Evolutionary conservation across 2,329 filamentous ascomycete species (phyloP).

Genomic region (Chaetomium strumarium): DNA sequence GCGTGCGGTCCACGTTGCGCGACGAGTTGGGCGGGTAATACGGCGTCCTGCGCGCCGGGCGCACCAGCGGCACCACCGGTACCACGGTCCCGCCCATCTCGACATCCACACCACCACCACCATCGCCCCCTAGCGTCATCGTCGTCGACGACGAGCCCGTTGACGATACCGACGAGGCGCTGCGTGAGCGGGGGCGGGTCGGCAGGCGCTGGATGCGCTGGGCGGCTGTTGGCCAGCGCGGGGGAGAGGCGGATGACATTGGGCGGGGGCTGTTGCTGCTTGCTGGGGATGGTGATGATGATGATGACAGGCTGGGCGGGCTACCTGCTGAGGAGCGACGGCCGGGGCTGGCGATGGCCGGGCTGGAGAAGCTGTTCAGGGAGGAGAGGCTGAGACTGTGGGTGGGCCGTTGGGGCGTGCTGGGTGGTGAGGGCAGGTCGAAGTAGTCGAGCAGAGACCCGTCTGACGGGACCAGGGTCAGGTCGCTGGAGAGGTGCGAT

Average conservation of each 20-base stretch:
- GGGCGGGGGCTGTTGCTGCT: neutral
- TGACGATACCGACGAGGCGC: conserved; percentile 4
- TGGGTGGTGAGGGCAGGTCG: conserved; percentile 20
- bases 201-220: conserved; percentile 12
- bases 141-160: neutral
- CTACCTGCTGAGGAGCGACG: neutral
- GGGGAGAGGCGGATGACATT: neutral
- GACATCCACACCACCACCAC: no score
- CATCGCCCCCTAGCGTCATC: neutral
- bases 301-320: neutral
- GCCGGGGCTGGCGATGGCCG: neutral
- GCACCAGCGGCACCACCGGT: neutral
- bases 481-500: neutral
- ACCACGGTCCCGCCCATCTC: neutral
- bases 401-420: conserved; percentile 13
- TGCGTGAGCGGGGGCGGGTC: conserved; percentile 5
- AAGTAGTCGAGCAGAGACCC: conserved; percentile 19
- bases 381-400: conserved; percentile 11
- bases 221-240: conserved; percentile 11
- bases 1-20: conserved; percentile 13
- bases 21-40: conserved; percentile 24
- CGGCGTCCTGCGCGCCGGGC: conserved; percentile 16
- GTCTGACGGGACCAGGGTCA: conserved; percentile 10
- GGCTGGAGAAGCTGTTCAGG: conserved; percentile 10
- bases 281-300: neutral